Percentiles rank a stretch among this genome's conserved stretches.
These are phyloP conservation scores for Erigeron philadelphicus DNA, from an alignment of 140 eudicot species.

Conservation along the genomic window DNA sequence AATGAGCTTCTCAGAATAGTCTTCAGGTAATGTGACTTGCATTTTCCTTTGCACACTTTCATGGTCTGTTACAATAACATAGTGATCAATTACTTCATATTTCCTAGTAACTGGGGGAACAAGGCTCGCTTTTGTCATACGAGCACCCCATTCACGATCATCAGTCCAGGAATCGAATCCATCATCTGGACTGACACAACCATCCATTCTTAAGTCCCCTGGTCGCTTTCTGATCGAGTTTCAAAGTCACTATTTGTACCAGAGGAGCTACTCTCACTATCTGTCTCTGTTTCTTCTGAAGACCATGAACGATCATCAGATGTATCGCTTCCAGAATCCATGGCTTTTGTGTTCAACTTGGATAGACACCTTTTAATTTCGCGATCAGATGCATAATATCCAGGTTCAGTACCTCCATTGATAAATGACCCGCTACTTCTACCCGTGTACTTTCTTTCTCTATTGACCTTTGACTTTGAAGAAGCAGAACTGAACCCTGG, in stretches of 20 bases:
- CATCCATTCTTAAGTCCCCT: slow-evolving; percentile 43
- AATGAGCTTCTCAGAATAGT: slow-evolving; percentile 65
- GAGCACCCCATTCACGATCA: slow-evolving; percentile 99
- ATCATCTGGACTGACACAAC: slow-evolving; percentile 46
- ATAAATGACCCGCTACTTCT: slow-evolving; percentile 43
- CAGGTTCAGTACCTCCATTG: slow-evolving; percentile 50
- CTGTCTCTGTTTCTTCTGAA: slow-evolving; percentile 60
- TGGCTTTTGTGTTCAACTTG: slow-evolving; percentile 53
- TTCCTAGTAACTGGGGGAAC: slow-evolving; percentile 97
- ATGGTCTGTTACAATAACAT: slow-evolving; percentile 78
- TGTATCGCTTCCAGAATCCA: slow-evolving; percentile 64
- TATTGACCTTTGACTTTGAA: slow-evolving; percentile 47
- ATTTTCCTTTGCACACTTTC: slow-evolving; percentile 82
- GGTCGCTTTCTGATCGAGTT: slow-evolving; percentile 35
- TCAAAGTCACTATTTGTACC: slow-evolving; percentile 61
- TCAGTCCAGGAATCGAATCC: slow-evolving; percentile 59
- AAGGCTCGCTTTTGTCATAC: slow-evolving; percentile 94
- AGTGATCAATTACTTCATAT: slow-evolving; percentile 85
- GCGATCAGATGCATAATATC: slow-evolving; percentile 67
- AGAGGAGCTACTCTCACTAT: slow-evolving; percentile 50
- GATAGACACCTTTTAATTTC: slow-evolving; percentile 67
- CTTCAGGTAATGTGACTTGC: slow-evolving; percentile 82
- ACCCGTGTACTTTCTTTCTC: slow-evolving; percentile 55
- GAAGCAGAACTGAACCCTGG: slow-evolving; percentile 56
- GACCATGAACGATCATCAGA: slow-evolving; percentile 68